Conservation (phyloP, 352 stramenopile genomes). For the Phytophthora pluvialis region DNA sequence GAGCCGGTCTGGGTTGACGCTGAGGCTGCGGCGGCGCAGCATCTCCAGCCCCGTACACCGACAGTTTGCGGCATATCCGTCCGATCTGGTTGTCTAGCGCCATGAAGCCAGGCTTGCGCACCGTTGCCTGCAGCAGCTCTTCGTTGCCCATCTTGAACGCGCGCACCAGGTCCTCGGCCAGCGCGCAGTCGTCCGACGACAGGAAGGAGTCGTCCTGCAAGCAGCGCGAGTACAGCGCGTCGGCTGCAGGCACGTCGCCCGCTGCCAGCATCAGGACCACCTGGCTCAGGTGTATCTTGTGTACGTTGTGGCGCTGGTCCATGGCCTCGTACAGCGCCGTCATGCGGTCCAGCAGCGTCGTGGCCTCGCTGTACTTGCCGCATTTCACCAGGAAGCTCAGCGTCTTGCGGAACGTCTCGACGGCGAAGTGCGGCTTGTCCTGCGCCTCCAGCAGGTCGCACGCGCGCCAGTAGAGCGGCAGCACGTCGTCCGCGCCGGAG, state of each 20-base stretch:
- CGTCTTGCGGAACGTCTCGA: conserved; percentile 84
- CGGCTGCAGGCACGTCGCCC: conserved; percentile 74
- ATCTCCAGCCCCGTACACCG: conserved; percentile 52
- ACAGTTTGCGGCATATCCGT: conserved; percentile 70
- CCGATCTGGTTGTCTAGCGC: conserved; percentile 84
- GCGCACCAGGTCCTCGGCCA: conserved; percentile 78
- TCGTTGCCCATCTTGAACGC: conserved; percentile 84
- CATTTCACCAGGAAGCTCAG: conserved; percentile 74
- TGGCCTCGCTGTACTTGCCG: conserved; percentile 48
- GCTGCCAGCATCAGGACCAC: conserved; percentile 63
- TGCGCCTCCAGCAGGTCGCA: conserved; percentile 82
- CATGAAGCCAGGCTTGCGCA: conserved; percentile 78
- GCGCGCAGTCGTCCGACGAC: conserved; percentile 75
- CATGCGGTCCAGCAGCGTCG: conserved; percentile 60
- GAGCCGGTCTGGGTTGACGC: conserved; percentile 35
- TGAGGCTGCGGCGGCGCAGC: conserved; percentile 12
- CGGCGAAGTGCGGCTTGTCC: conserved; percentile 83
- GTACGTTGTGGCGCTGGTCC: conserved; percentile 68
- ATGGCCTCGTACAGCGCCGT: conserved; percentile 65
- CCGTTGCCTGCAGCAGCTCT: conserved; percentile 69
- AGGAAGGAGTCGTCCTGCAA: conserved; percentile 82
- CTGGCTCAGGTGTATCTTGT: conserved; percentile 80
- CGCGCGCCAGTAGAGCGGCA: conserved; percentile 65
- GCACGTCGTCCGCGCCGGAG: conserved; percentile 43
- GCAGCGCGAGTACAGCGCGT: conserved; percentile 78